Conservation (phyloP, 1,139 yeast genomes). For the Pichia terricola region DNA sequence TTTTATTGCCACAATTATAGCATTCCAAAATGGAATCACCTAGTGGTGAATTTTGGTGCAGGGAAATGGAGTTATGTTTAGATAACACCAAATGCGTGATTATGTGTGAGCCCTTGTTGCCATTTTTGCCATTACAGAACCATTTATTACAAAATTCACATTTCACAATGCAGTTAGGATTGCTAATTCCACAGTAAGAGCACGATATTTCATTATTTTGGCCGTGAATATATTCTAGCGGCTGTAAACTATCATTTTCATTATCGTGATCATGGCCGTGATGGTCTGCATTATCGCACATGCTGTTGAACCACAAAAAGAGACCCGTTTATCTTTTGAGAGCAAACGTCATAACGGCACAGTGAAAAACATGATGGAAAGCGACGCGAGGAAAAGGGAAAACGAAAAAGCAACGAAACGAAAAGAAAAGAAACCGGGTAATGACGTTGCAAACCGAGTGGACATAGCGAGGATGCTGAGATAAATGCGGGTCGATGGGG, state of each 20-base stretch:
- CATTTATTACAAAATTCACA: slow-evolving; percentile 75
- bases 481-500: too few relatives aligned
- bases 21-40: slow-evolving; percentile 86
- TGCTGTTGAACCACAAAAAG: neutral
- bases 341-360: too few relatives aligned
- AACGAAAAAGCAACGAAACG: too few relatives aligned
- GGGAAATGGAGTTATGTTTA: slow-evolving; percentile 62
- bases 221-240: neutral
- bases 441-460: too few relatives aligned
- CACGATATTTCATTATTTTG: slow-evolving; percentile 37
- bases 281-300: neutral
- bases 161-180: slow-evolving; percentile 58
- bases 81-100: slow-evolving; percentile 79
- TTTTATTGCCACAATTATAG: slow-evolving; percentile 79
- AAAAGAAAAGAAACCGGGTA: too few relatives aligned
- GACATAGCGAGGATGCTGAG: too few relatives aligned
- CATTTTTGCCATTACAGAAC: slow-evolving; percentile 77
- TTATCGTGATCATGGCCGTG: neutral
- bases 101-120: slow-evolving; percentile 65
- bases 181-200: slow-evolving; percentile 70
- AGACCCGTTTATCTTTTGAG: too few relatives aligned
- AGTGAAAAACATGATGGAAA: too few relatives aligned
- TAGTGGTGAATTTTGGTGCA: slow-evolving; percentile 73
- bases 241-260: neutral
- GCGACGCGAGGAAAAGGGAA: too few relatives aligned